These are phyloP conservation scores for Penicillium odoratum DNA, from an alignment of 495 filamentous ascomycete species.

Conservation along the genomic window DNA sequence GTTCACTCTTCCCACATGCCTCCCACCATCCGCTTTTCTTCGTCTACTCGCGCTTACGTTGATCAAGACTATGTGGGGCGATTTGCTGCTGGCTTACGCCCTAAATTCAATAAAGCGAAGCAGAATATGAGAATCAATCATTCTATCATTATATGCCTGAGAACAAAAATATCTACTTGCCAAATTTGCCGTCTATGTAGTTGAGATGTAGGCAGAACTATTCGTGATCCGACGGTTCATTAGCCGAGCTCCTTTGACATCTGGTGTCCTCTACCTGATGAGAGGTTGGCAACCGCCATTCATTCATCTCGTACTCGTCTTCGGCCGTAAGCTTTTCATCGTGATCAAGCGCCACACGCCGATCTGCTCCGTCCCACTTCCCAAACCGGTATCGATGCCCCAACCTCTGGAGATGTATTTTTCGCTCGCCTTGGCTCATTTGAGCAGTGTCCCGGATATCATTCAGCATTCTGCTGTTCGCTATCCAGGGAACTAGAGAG, in stretches of 20 bases:
- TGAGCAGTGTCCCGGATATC: constrained; percentile 7
- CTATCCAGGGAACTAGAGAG: constrained; percentile 27
- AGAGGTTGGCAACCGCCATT: background rate
- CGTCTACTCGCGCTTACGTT: too few species aligned
- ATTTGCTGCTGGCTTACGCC: too few species aligned
- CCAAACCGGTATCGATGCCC: constrained; percentile 6
- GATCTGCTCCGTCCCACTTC: background rate
- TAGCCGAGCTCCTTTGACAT: background rate
- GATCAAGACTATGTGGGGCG: too few species aligned
- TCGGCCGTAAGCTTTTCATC: constrained; percentile 4
- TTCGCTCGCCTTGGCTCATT: background rate
- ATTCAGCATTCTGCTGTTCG: constrained; percentile 17
- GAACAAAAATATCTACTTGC: background rate
- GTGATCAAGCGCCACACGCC: constrained; percentile 5
- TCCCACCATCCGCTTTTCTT: too few species aligned
- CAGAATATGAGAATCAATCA: too few species aligned
- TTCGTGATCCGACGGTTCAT: background rate
- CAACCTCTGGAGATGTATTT: constrained; percentile 1
- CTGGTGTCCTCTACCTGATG: background rate
- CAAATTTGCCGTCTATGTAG: background rate
- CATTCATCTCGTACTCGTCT: background rate
- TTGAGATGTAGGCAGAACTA: background rate
- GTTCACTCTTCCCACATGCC: too few species aligned
- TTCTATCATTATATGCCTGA: background rate
- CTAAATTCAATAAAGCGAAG: too few species aligned